Percentiles rank a stretch among this genome's conserved stretches.
Evolutionary conservation across 257 asterid genomes (phyloP).

Genomic region (Marsdenia floribunda): DNA sequence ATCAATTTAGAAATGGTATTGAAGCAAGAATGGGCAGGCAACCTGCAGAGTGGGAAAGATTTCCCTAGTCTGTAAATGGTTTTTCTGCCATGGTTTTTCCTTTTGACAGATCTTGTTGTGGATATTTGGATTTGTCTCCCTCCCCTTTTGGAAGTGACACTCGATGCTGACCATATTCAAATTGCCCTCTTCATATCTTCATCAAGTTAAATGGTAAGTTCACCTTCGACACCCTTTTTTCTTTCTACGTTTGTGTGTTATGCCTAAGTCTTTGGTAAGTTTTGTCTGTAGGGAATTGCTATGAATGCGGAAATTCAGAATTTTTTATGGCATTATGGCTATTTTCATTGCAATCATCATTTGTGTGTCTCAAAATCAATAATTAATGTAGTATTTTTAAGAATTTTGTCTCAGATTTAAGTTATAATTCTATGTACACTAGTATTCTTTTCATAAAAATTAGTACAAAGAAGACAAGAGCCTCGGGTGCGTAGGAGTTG

Average conservation of each 20-base stretch:
- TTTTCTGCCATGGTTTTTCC: not conserved
- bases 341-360: not conserved
- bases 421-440: not conserved
- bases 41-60: not conserved
- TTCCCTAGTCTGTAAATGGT: not conserved
- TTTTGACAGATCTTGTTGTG: not conserved
- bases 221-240: not conserved
- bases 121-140: not conserved
- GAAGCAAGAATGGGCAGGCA: not conserved
- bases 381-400: not conserved
- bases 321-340: not conserved
- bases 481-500: not conserved
- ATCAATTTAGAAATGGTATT: not conserved
- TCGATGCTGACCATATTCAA: not conserved
- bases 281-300: not conserved
- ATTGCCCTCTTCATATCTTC: not conserved
- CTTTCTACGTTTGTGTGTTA: not conserved
- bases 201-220: not conserved
- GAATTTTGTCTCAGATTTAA: not conserved
- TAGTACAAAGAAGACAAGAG: not conserved
- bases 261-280: not conserved
- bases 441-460: not conserved
- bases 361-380: not conserved
- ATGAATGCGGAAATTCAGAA: not conserved
- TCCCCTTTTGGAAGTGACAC: not conserved